Base-by-base conservation (phyloP, 257 asterid species). In the Rehmannia glutinosa region DNA sequence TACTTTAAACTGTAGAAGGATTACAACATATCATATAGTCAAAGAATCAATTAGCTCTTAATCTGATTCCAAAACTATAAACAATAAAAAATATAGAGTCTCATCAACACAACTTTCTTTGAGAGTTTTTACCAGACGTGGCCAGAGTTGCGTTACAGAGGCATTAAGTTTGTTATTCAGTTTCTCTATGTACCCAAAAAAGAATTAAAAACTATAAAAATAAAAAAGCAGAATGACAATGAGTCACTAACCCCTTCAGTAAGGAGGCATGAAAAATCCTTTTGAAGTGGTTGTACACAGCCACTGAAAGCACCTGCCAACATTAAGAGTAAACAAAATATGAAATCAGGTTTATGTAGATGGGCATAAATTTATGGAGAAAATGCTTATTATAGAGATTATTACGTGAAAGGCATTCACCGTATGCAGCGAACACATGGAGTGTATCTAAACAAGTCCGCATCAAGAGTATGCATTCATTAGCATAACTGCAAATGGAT, bases 261-360 rank as follows among this genome's bases (percentile, higher is more conserved):
- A 69, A 72, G 73, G 93, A 80, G 47, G 81, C 90, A 70, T 85
- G 84, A 73, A 76, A 78, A 72, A 91, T 87, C 85, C 98, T 84
- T 73, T 91, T 88, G 87, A 88, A 91, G 73, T 91, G 98, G 71
- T 91, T 91, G 84, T 91, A 80, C 64, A 88, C 96, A 66, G 96
- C 95, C 66, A 91, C 98, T 6, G 96, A 86, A 63, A 91, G 89
- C 78, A 91, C 96, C n/a, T 91, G 90, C 73, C 80, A 65, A 58
- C 51, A 77, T 68, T 67, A 72, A 32, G 33, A 50, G 64, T 15
- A 57, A 53, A 52, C 25, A 45, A 71, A 25, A 21, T 23, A 17
- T 28, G 56, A 39, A 55, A 59, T 41, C 64, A 47, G 65, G 47
- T 24, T 25, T 38, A 39, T 25, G 39, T 49, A 74, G 46, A 60